phyloP scores from a whole-genome alignment of 441 rosid genomes.

The Viola pubescens region DNA sequence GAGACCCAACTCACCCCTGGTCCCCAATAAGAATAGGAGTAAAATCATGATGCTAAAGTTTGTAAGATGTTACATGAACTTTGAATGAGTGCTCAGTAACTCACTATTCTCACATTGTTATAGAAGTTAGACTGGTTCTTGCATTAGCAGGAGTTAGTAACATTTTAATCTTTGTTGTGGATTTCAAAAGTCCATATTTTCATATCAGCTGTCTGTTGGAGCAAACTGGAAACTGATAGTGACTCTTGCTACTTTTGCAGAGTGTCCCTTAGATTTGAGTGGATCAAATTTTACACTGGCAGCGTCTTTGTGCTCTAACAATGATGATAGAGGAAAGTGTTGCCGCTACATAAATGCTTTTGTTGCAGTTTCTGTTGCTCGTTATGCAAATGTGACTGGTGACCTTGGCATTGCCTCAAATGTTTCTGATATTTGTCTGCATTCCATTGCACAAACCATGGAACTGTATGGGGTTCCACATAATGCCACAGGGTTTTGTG shows the following conservation, averaged over 20 bases:
- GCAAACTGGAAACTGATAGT: slow-evolving; percentile 1
- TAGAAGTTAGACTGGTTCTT: neutral
- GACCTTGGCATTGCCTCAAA: slow-evolving; percentile 58
- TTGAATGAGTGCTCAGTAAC: too few relatives aligned
- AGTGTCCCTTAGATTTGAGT: slow-evolving; percentile 75
- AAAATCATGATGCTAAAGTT: too few relatives aligned
- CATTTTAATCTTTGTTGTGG: neutral
- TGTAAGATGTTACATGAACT: too few relatives aligned
- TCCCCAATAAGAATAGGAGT: too few relatives aligned
- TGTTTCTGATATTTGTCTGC: slow-evolving; percentile 44
- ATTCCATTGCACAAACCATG: slow-evolving; percentile 59
- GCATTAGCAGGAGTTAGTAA: neutral
- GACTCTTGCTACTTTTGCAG: slow-evolving; percentile 34
- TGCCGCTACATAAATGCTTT: slow-evolving; percentile 92
- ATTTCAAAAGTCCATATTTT: neutral
- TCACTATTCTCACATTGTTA: neutral
- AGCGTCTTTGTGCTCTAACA: slow-evolving; percentile 68
- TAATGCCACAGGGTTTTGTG: slow-evolving; percentile 72
- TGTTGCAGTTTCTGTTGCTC: slow-evolving; percentile 64
- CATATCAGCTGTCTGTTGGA: too few relatives aligned
- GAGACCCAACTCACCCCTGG: too few relatives aligned
- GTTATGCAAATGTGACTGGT: slow-evolving; percentile 66
- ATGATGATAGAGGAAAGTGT: slow-evolving; percentile 67
- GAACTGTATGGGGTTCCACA: slow-evolving; percentile 69
- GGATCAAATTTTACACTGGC: slow-evolving; percentile 63